Evolutionary conservation across 129 eudicot species (phyloP).

Genomic region (Deinandra increscens): DNA sequence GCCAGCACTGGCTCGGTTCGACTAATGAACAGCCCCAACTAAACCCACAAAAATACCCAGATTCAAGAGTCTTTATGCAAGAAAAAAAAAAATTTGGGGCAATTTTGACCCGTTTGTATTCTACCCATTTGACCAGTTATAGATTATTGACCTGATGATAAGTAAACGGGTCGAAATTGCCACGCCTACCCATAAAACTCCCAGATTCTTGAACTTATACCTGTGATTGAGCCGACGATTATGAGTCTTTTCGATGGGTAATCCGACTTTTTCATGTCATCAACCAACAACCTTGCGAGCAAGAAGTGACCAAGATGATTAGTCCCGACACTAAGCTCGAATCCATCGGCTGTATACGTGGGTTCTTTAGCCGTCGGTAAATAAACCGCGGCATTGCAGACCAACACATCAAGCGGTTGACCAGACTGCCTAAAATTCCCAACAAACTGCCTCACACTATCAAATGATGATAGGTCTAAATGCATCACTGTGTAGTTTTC

Average conservation of each 20-base stretch:
- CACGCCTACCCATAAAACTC: not conserved
- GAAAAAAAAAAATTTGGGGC: not conserved
- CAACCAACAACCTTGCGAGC: slow-evolving; percentile 66
- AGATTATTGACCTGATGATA: not conserved
- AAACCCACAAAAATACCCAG: too few relatives aligned
- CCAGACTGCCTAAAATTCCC: slow-evolving; percentile 65
- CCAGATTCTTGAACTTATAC: not conserved
- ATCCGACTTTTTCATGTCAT: slow-evolving; percentile 75
- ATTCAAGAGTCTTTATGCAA: not conserved
- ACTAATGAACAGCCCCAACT: too few relatives aligned
- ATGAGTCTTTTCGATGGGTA: slow-evolving; percentile 79
- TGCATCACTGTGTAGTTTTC: slow-evolving; percentile 81
- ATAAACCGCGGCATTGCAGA: slow-evolving; percentile 94
- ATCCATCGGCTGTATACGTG: slow-evolving; percentile 78
- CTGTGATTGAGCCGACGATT: slow-evolving; percentile 83
- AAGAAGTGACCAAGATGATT: slow-evolving; percentile 85
- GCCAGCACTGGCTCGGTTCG: too few relatives aligned
- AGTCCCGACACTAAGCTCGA: slow-evolving; percentile 85
- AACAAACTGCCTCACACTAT: slow-evolving; percentile 85
- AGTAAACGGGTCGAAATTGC: not conserved
- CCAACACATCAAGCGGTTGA: slow-evolving; percentile 70
- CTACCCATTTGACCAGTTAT: not conserved
- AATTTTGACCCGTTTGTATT: not conserved
- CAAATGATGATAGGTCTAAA: slow-evolving; percentile 80
- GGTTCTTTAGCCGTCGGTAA: slow-evolving; percentile 90